These are phyloP conservation scores for Pseudopithomyces chartarum DNA, from an alignment of 2,329 filamentous ascomycete species.

Conservation along the genomic window DNA sequence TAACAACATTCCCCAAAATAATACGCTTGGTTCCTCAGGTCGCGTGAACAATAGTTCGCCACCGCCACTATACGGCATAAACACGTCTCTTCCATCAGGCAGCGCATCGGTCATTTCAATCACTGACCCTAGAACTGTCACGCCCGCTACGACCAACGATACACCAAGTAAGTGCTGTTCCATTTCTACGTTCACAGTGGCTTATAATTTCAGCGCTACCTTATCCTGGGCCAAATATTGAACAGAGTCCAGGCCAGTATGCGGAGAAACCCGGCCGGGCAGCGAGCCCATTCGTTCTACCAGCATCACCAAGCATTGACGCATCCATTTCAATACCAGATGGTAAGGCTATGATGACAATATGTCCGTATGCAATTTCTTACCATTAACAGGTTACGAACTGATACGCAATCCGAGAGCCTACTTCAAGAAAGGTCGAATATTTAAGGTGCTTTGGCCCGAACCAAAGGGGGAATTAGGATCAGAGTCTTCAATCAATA, in stretches of 20 bases:
- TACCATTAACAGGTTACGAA: background rate
- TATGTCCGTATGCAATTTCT: background rate
- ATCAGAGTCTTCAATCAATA: background rate
- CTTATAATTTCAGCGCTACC: background rate
- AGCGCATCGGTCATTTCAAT: background rate
- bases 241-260: background rate
- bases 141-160: background rate
- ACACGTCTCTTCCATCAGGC: background rate
- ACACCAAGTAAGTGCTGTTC: background rate
- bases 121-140: background rate
- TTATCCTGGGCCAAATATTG: background rate
- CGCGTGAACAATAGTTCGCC: background rate
- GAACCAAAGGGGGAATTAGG: background rate
- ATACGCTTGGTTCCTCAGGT: background rate
- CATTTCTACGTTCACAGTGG: background rate
- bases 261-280: background rate
- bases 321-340: background rate
- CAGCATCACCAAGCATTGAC: background rate
- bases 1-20: background rate
- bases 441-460: slow-evolving; percentile 1
- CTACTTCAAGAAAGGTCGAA: slow-evolving; percentile 1
- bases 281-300: background rate
- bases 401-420: background rate
- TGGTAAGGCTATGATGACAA: too few relatives aligned
- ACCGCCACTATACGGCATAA: background rate